Conservation (phyloP, 208 protist genomes). For the Blastocrithidia nonstop region DNA sequence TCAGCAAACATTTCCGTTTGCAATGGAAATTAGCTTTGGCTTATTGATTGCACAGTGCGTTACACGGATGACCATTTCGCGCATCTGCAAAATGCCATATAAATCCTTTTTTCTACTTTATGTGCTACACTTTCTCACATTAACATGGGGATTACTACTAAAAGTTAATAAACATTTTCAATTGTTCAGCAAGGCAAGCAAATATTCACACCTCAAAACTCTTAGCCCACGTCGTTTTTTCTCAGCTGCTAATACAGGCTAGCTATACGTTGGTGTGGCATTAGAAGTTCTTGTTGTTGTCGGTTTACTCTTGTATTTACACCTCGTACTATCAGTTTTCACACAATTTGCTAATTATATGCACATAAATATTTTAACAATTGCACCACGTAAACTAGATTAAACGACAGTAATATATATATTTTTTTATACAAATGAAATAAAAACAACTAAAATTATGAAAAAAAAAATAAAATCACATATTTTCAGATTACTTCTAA, state of each 20-base stretch:
- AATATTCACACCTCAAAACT: too few relatives aligned
- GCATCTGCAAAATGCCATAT: conserved; percentile 61
- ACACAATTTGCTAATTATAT: conserved; percentile 28
- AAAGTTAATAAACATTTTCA: too few relatives aligned
- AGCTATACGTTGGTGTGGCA: too few relatives aligned
- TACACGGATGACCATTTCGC: conserved; percentile 61
- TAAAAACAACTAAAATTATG: not conserved
- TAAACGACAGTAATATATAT: conserved; percentile 4
- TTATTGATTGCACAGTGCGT: conserved; percentile 55
- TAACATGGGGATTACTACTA: too few relatives aligned
- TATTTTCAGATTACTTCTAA: not conserved
- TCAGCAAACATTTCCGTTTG: conserved; percentile 32
- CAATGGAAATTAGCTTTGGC: conserved; percentile 64
- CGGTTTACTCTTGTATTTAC: conserved; percentile 32
- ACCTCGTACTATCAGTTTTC: conserved; percentile 61
- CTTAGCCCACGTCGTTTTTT: too few relatives aligned
- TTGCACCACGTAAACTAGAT: conserved; percentile 20
- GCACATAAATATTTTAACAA: conserved; percentile 43
- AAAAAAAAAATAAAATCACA: not conserved
- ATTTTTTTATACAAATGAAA: not conserved
- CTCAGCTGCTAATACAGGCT: too few relatives aligned
- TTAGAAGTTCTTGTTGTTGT: conserved; percentile 19
- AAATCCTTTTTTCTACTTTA: conserved; percentile 25
- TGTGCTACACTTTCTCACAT: conserved; percentile 10
- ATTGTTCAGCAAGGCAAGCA: too few relatives aligned